Percentiles rank a stretch among this genome's conserved stretches.
These are phyloP conservation scores for Nakaseomyces uthaithaninus DNA, from an alignment of 1,139 yeast species.

Conservation along the genomic window DNA sequence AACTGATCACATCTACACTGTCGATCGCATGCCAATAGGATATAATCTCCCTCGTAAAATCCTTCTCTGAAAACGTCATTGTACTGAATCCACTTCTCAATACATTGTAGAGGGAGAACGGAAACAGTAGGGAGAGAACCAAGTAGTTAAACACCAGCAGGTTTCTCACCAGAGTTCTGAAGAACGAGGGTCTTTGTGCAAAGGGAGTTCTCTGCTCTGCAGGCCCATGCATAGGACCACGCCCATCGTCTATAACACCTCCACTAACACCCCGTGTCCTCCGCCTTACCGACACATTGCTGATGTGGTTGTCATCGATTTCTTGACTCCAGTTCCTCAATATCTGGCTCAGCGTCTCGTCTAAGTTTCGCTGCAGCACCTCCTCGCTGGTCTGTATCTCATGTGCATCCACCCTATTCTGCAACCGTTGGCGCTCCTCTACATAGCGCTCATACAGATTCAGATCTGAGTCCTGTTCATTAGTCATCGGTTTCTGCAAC, in stretches of 20 bases:
- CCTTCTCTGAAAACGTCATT: conserved; percentile 27
- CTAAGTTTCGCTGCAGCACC: conserved; percentile 5
- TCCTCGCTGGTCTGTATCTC: conserved; percentile 6
- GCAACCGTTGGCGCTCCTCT: conserved; percentile 2
- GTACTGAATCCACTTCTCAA: conserved; percentile 24
- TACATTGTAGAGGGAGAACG: conserved; percentile 28
- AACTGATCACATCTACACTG: conserved; percentile 5
- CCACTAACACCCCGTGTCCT: neutral
- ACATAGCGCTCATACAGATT: conserved; percentile 2
- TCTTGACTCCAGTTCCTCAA: conserved; percentile 3
- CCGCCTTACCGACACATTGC: neutral
- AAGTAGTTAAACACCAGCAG: conserved; percentile 26
- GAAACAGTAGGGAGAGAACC: conserved; percentile 25
- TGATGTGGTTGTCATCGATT: conserved; percentile 1
- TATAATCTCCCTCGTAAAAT: conserved; percentile 23
- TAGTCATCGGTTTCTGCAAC: no score
- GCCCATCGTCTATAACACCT: neutral
- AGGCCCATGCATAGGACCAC: neutral
- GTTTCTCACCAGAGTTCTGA: conserved; percentile 21
- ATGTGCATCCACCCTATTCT: conserved; percentile 4
- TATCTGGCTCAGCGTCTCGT: conserved; percentile 6
- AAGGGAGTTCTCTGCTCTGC: conserved; percentile 16
- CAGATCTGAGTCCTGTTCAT: conserved; percentile 1
- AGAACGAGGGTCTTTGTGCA: conserved; percentile 20
- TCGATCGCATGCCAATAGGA: conserved; percentile 13